A percentile compares a stretch with the other conserved stretches of the same genome.
These are phyloP conservation scores for Maudiozyma turicensis DNA, from an alignment of 805 yeast species.

Conservation along the genomic window DNA sequence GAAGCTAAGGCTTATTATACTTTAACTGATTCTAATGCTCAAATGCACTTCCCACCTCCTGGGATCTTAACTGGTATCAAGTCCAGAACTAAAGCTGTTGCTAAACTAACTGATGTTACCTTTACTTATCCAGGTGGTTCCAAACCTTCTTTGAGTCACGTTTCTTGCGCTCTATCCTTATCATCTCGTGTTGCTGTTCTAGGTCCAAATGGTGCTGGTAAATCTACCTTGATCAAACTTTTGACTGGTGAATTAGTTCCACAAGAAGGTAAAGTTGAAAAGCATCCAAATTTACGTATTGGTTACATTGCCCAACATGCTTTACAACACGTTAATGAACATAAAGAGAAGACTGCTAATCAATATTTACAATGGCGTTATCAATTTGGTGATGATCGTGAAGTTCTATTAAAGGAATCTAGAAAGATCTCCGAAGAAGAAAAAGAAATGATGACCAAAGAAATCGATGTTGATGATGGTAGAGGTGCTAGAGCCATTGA, in stretches of 20 bases:
- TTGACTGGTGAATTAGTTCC: constrained; percentile 90
- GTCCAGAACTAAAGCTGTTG: constrained; percentile 89
- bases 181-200: constrained; percentile 95
- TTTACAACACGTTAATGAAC: constrained; percentile 92
- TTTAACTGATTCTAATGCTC: constrained; percentile 81
- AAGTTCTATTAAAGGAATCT: constrained; percentile 85
- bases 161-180: constrained; percentile 82
- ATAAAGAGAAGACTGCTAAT: constrained; percentile 94
- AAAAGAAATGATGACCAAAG: constrained; percentile 62
- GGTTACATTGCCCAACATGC: constrained; percentile 99
- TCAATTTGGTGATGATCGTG: constrained; percentile 96
- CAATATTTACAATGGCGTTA: constrained; percentile 98
- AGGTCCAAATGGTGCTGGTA: constrained; percentile 99
- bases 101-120: constrained; percentile 74
- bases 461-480: constrained; percentile 76
- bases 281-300: constrained; percentile 95
- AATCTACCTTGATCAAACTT: constrained; percentile 87
- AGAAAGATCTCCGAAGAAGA: constrained; percentile 73
- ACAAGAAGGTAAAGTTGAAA: constrained; percentile 80
- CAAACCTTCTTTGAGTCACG: constrained; percentile 69
- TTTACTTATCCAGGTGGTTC: constrained; percentile 84
- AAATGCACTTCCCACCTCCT: constrained; percentile 98
- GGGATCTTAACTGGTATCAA: constrained; percentile 96
- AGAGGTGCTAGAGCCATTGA: constrained; percentile 82
- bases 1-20: constrained; percentile 96